These are phyloP conservation scores for Cryptosporidium sp. DNA, from an alignment of 169 alveolate species.

Conservation along the genomic window DNA sequence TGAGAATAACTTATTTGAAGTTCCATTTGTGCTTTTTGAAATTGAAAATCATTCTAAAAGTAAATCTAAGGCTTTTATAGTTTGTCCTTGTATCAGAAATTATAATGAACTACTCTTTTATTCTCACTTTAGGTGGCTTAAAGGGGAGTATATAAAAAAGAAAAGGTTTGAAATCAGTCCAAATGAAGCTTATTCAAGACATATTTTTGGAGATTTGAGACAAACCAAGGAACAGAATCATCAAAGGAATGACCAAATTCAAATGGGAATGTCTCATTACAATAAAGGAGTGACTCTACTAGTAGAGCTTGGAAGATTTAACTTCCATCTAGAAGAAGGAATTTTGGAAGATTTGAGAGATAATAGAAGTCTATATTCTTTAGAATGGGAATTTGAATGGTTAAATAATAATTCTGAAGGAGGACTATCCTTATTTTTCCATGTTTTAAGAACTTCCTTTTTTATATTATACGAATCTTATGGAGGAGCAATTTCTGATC, in stretches of 20 bases:
- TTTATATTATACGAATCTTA: constrained; percentile 9
- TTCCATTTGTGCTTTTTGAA: constrained; percentile 42
- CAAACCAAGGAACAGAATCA: background rate
- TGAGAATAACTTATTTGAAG: constrained; percentile 26
- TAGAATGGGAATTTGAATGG: constrained; percentile 12
- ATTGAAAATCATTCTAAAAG: background rate
- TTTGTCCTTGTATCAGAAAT: constrained; percentile 49
- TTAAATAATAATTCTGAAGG: constrained; percentile 15
- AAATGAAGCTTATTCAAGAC: constrained; percentile 1
- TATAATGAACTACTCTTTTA: constrained; percentile 41
- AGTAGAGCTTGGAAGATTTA: constrained; percentile 35
- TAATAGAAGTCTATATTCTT: background rate
- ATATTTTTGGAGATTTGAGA: background rate
- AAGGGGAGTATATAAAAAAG: background rate
- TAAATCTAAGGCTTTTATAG: background rate
- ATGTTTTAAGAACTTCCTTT: constrained; percentile 44
- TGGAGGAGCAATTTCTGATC: background rate
- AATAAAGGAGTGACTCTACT: constrained; percentile 44
- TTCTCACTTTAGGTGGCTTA: constrained; percentile 20
- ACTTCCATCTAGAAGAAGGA: constrained; percentile 10
- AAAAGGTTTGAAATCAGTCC: constrained; percentile 10
- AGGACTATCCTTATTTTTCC: constrained; percentile 16
- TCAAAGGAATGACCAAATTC: constrained; percentile 1
- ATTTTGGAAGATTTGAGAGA: constrained; percentile 19
- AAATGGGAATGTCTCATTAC: constrained; percentile 35